Percentiles rank a stretch among this genome's conserved stretches.
phyloP scores from a whole-genome alignment of 2,329 filamentous ascomycete genomes.

The Aureobasidium sp. region DNA sequence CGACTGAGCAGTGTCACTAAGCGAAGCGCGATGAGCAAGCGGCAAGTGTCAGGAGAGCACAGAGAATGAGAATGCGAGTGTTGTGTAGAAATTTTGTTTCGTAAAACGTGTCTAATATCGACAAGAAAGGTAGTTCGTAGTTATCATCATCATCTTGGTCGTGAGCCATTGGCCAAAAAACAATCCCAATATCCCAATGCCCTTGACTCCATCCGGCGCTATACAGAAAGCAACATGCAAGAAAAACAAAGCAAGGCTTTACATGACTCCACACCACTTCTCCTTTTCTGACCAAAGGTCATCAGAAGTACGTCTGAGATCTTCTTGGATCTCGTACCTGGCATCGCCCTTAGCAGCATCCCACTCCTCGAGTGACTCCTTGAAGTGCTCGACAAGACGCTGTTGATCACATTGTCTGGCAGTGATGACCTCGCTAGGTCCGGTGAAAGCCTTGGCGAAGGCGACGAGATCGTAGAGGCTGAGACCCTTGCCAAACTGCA shows the following conservation, averaged over 20 bases:
- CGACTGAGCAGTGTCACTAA: background rate
- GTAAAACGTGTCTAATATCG: constrained; percentile 10
- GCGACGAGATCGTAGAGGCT: constrained; percentile 7
- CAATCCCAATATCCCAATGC: background rate
- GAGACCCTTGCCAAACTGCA: constrained; percentile 4
- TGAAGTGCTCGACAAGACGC: constrained; percentile 10
- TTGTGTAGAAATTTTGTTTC: background rate
- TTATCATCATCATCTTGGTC: constrained; percentile 12
- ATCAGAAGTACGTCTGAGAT: background rate
- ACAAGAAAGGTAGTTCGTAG: constrained; percentile 11
- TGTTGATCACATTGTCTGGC: constrained; percentile 5
- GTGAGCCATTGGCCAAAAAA: constrained; percentile 7
- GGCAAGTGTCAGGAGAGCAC: background rate
- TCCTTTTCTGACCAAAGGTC: constrained; percentile 11
- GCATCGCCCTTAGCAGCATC: background rate
- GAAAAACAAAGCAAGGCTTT: background rate
- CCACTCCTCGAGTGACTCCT: constrained; percentile 9
- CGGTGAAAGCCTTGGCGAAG: constrained; percentile 8
- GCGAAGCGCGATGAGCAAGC: background rate
- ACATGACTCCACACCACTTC: constrained; percentile 13
- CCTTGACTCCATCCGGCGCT: constrained; percentile 4
- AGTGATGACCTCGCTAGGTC: constrained; percentile 9
- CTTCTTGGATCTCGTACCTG: constrained; percentile 6
- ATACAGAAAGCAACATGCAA: background rate
- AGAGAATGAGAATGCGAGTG: background rate